Base-by-base conservation (phyloP, 2,329 filamentous ascomycete species). In the Bipolaris sorokiniana region DNA sequence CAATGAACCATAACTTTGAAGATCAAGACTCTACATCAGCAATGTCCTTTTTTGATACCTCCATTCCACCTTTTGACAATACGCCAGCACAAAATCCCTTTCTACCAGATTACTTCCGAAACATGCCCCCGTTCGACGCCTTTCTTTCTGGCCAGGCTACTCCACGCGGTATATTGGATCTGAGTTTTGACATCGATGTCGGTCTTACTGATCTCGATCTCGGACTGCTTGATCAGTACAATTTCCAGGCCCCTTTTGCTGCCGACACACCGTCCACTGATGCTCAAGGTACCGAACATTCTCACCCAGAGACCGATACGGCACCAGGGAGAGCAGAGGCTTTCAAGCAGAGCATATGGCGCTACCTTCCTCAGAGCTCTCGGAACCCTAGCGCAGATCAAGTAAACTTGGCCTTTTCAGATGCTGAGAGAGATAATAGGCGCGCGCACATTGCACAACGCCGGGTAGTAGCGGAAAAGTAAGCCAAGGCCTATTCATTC, bases 201-300 rank as follows among this genome's bases (percentile, higher is more conserved):
- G 77, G 79, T 40, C 68, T 82, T 16, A 80, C 78, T 48, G 78
- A 79, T 51, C 62, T 80, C 28, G 80, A 82, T 59, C 68, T 81
- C 37, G 76, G 73, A 41, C 75, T 81, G 41, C 70, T 81, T 5
- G 78, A 81, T 48, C 76, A 77, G 9, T 80, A 80, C 64, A 81
- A 79, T 59, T 75, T 78, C 11, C 73, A 78, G 7, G 74, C 78
- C 41, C 78, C 78, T 0, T 80, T 81, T 59, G 74, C 77, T 13
- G 65, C 63, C 6, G 67, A 66, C 20, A 67, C 64, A 10, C 67
- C 65, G 5, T 69, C 66, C 1, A 70, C 65, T 36, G 68, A 67
- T 36, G 50, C 60, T 2, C 64, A 66, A 20, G 59, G 60, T 4
- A 13, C 49, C 11, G 65, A 68, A 7, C 58, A 61, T 33, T 62